phyloP scores from a whole-genome alignment of 2,329 filamentous ascomycete species.

The Monosporascus cannonballus region DNA sequence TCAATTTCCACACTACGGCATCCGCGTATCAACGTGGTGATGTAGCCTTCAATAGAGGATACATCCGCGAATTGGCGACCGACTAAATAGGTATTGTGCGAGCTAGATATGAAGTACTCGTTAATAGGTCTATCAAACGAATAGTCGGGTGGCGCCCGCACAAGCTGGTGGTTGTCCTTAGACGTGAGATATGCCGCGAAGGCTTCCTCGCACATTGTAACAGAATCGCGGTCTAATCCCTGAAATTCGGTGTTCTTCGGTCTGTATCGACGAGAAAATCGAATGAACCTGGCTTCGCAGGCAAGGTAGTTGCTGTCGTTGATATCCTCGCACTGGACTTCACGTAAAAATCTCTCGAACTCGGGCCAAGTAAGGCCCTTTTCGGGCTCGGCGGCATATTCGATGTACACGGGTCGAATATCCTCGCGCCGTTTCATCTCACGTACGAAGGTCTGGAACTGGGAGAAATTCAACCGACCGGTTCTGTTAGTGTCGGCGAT shows the following conservation, averaged over 20 bases:
- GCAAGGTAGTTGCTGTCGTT: conserved; percentile 50
- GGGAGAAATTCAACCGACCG: conserved; percentile 65
- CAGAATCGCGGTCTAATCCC: conserved; percentile 39
- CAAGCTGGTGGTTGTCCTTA: conserved; percentile 62
- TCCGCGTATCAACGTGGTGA: conserved; percentile 77
- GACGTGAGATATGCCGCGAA: conserved; percentile 76
- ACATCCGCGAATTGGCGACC: conserved; percentile 84
- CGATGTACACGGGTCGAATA: conserved; percentile 66
- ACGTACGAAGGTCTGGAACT: conserved; percentile 80
- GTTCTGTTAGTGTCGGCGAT: conserved; percentile 60
- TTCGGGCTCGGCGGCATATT: conserved; percentile 51
- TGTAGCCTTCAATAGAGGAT: conserved; percentile 93
- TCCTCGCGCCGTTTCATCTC: conserved; percentile 81
- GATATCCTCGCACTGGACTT: conserved; percentile 71
- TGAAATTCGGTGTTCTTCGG: conserved; percentile 36
- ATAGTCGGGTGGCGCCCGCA: conserved; percentile 53
- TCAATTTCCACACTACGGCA: conserved; percentile 97
- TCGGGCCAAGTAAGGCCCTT: conserved; percentile 63
- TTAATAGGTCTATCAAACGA: conserved; percentile 79
- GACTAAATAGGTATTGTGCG: conserved; percentile 94
- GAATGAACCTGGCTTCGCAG: conserved; percentile 70
- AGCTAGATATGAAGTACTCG: conserved; percentile 97
- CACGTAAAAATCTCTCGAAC: conserved; percentile 69
- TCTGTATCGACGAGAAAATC: conserved; percentile 57
- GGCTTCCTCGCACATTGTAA: conserved; percentile 68